A percentile compares a stretch with the other conserved stretches of the same genome.
These are phyloP conservation scores for Curvularia sp. DNA, from an alignment of 2,329 filamentous ascomycete species.

Conservation along the genomic window DNA sequence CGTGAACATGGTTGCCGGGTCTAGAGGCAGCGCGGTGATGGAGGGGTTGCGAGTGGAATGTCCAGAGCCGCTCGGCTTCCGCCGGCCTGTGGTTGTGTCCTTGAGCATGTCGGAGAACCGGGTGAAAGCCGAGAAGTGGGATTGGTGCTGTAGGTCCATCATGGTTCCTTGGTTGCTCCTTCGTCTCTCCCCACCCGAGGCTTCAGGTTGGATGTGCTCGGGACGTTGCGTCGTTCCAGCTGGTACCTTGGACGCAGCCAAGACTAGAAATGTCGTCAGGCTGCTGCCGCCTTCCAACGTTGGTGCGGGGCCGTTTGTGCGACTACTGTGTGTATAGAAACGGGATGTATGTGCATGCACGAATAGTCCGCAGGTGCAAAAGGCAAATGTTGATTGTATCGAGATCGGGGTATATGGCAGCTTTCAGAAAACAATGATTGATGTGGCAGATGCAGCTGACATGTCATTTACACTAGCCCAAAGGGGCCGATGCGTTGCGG, in stretches of 20 bases:
- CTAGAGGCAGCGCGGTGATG: constrained; percentile 8
- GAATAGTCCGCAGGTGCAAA: not conserved
- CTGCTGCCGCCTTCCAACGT: constrained; percentile 5
- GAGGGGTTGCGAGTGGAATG: constrained; percentile 12
- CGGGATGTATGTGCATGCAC: not conserved
- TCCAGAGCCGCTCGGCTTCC: constrained; percentile 10
- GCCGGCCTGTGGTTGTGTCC: constrained; percentile 23
- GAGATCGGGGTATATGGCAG: constrained; percentile 10
- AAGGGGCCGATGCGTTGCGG: constrained; percentile 8
- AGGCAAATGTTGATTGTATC: not conserved
- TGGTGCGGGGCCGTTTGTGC: constrained; percentile 12
- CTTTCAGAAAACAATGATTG: constrained; percentile 1
- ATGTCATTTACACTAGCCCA: constrained; percentile 16
- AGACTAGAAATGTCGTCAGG: constrained; percentile 9
- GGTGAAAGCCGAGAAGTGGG: constrained; percentile 23
- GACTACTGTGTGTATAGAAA: not conserved
- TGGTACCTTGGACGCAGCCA: constrained; percentile 1
- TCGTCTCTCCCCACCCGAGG: not conserved
- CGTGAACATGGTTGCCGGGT: constrained; percentile 1
- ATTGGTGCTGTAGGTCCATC: constrained; percentile 21
- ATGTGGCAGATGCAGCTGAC: constrained; percentile 15
- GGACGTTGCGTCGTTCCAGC: not conserved
- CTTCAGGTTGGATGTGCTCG: not conserved
- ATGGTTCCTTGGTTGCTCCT: constrained; percentile 3
- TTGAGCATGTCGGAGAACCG: constrained; percentile 27